Percentiles rank a stretch among this genome's conserved stretches.
Evolutionary conservation across 495 filamentous ascomycete species (phyloP).

Genomic region (Filosporella fistucella): DNA sequence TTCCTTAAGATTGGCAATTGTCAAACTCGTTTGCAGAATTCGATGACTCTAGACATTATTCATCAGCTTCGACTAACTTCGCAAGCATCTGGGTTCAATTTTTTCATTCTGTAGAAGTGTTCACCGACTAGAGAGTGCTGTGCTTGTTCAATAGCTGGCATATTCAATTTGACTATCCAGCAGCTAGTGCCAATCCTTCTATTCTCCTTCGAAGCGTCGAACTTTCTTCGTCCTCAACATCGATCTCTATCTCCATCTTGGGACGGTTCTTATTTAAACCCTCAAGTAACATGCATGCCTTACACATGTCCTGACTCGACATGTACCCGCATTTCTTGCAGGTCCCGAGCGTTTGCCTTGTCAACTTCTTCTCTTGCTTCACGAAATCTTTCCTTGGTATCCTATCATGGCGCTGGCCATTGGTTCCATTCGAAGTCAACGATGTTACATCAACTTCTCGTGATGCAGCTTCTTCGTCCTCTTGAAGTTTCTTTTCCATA

Average conservation of each 20-base stretch:
- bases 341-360: conserved; percentile 71
- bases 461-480: conserved; percentile 58
- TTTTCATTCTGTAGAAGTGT: too few relatives aligned
- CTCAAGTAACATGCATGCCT: conserved; percentile 88
- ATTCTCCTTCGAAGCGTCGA: conserved; percentile 50
- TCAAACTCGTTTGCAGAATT: too few relatives aligned
- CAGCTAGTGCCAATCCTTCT: conserved; percentile 46
- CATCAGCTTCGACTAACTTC: too few relatives aligned
- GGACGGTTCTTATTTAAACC: conserved; percentile 88
- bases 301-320: conserved; percentile 91
- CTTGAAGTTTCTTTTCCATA: conserved; percentile 76
- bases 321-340: conserved; percentile 91
- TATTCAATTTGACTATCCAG: conserved; percentile 20
- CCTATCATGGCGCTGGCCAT: conserved; percentile 19
- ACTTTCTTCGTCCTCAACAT: conserved; percentile 51
- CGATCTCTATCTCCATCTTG: conserved; percentile 64
- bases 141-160: too few relatives aligned
- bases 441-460: conserved; percentile 68
- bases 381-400: conserved; percentile 12
- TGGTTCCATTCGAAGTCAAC: conserved; percentile 7
- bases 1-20: too few relatives aligned
- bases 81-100: too few relatives aligned
- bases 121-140: too few relatives aligned
- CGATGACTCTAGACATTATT: too few relatives aligned
- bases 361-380: conserved; percentile 29